Conservation (phyloP, 2,329 filamentous ascomycete species). For the Camillea tinctor region DNA sequence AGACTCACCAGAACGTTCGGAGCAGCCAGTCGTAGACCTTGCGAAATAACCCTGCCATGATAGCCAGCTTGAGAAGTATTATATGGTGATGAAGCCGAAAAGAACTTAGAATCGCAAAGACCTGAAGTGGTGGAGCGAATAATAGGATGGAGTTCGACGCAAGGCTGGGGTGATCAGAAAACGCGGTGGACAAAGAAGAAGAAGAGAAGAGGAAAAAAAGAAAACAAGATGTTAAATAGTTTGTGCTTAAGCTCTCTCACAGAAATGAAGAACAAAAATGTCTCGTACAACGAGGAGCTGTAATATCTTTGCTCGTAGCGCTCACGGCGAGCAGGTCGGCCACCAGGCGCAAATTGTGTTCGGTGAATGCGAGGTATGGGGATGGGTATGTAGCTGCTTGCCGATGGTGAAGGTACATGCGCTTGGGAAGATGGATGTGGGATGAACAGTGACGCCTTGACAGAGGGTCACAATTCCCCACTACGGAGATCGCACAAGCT, state of each 20-base stretch:
- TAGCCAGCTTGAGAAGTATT: constrained; percentile 7
- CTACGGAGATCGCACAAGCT: constrained; percentile 39
- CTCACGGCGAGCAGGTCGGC: constrained; percentile 30
- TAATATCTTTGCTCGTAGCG: constrained; percentile 31
- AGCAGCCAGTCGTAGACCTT: constrained; percentile 98
- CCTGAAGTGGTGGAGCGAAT: constrained; percentile 24
- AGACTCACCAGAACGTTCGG: constrained; percentile 88
- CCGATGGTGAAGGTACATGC: constrained; percentile 29
- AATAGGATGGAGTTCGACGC: constrained; percentile 23
- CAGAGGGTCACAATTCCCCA: constrained; percentile 38
- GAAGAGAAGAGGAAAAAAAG: constrained; percentile 19
- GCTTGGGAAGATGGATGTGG: constrained; percentile 28
- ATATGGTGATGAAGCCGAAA: constrained; percentile 9
- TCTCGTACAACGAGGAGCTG: constrained; percentile 40
- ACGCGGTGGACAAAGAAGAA: constrained; percentile 26
- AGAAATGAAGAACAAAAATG: constrained; percentile 40
- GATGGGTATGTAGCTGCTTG: constrained; percentile 24
- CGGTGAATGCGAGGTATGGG: constrained; percentile 30
- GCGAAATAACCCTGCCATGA: constrained; percentile 89
- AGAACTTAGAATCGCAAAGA: constrained; percentile 11
- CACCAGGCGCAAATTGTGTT: constrained; percentile 27
- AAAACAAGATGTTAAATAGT: constrained; percentile 39
- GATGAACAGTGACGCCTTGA: constrained; percentile 36
- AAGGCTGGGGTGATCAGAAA: constrained; percentile 26
- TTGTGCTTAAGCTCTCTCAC: constrained; percentile 33